Evolutionary conservation across 176 grass and related monocot genomes (phyloP).

Genomic region (Aegilops speltoides): DNA sequence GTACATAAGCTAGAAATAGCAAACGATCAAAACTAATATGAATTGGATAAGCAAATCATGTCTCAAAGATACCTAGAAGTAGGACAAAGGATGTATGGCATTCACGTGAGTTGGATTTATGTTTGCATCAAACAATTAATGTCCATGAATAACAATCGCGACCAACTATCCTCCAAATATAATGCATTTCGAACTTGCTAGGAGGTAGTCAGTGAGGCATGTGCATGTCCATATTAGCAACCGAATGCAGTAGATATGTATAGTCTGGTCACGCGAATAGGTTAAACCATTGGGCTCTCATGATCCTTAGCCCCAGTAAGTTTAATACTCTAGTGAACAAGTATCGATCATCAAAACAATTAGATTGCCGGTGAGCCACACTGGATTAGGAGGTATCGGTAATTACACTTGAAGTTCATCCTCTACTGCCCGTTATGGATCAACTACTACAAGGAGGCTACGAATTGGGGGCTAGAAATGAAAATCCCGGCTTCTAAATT

Average conservation of each 20-base stretch:
- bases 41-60: neutral
- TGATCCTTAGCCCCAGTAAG: no score
- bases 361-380: no score
- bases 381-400: no score
- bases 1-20: neutral
- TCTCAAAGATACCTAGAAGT: neutral
- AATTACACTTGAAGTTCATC: no score
- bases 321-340: no score
- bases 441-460: no score
- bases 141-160: neutral
- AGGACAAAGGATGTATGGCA: neutral
- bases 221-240: neutral
- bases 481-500: no score
- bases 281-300: no score
- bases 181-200: neutral
- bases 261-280: no score
- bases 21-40: neutral
- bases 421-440: no score
- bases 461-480: no score
- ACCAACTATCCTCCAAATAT: neutral
- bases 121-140: neutral
- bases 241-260: neutral
- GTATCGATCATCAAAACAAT: no score
- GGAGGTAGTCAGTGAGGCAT: neutral
- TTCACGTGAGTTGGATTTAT: neutral